Evolutionary conservation across 2,329 filamentous ascomycete genomes (phyloP), one percentile per base, ranked within the genome.

Genomic region (Juglanconis oblonga): DNA sequence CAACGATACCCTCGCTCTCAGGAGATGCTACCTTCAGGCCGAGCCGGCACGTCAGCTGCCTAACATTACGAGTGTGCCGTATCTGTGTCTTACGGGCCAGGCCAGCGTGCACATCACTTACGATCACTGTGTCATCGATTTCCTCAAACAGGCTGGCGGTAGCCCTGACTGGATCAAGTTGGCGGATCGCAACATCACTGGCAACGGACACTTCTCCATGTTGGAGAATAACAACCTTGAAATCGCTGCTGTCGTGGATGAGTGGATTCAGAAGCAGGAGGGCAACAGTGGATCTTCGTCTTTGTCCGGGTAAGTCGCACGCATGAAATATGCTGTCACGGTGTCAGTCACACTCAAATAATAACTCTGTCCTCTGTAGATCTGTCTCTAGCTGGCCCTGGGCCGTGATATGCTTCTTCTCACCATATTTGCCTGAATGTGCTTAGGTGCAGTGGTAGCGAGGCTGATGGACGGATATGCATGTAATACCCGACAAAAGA

Each of bases 71-170:
- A 70, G 72, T 17, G 73, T 82, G 8, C 79, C 78, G 0, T 74
- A 79, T 5, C 68, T 84, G 13, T 68, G 81, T 14, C 68, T 81
- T 29, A 82, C 79, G 0, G 72, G 73, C 11, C 79, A 83, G 64
- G 78, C 81, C 8, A 79, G 76, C 33, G 81, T 77, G 51, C 81
- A 84, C 69, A 73, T 75, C 13, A 72, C 74, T 24, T 84, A 83
- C 64, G 82, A 85, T 61, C 76, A 81, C 65, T 83, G 80, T 64
- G 82, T 78, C 1, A 76, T 81, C n/a, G 67, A 71, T 42, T 84
- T 77, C 64, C 64, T 84, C 62, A 64, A 70, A 62, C 81, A 84
- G 67, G 79, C 74, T 11, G 79, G 80, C 2, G 76, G 76, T 3
- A 67, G 69, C 4, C 74, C 75, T 1, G 74, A 79, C 56, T 75